A percentile compares a stretch with the other conserved stretches of the same genome.
Evolutionary conservation across 2,329 filamentous ascomycete species (phyloP).

Genomic region (Ascochyta pisi): DNA sequence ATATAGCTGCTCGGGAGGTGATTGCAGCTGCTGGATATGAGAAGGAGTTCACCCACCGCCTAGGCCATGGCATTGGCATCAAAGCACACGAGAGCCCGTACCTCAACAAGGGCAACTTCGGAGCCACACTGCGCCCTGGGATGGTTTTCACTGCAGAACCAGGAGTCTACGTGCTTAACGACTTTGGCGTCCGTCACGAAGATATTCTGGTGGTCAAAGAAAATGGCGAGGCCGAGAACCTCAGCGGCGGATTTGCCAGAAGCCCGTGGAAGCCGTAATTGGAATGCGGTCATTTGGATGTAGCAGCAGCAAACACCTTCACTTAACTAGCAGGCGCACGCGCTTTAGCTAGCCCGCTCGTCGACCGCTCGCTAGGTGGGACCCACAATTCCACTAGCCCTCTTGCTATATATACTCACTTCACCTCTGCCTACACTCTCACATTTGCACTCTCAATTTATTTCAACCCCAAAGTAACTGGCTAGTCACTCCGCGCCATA

Average conservation of each 20-base stretch:
- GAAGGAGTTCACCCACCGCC: constrained; percentile 65
- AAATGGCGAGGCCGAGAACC: constrained; percentile 60
- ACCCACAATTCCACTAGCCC: neutral
- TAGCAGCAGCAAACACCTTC: neutral
- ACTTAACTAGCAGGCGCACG: neutral
- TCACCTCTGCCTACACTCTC: neutral
- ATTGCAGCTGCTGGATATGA: constrained; percentile 67
- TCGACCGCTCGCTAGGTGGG: neutral
- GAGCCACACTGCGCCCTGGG: constrained; percentile 57
- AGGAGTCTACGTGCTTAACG: constrained; percentile 65
- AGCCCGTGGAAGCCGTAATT: constrained; percentile 61
- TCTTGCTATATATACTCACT: neutral
- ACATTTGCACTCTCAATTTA: neutral
- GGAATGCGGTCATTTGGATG: neutral
- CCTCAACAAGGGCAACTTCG: constrained; percentile 66
- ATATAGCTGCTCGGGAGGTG: constrained; percentile 65
- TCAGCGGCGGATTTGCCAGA: constrained; percentile 61
- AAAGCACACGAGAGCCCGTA: constrained; percentile 72
- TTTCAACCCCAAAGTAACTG: neutral
- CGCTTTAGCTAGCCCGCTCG: neutral
- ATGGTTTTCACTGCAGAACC: constrained; percentile 72
- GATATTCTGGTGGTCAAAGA: constrained; percentile 66
- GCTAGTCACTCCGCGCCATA: too few species aligned
- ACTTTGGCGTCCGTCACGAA: constrained; percentile 69
- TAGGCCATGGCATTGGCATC: constrained; percentile 71